phyloP scores from a whole-genome alignment of 1,284 basidiomycete genomes.

The Mycena sp. region DNA sequence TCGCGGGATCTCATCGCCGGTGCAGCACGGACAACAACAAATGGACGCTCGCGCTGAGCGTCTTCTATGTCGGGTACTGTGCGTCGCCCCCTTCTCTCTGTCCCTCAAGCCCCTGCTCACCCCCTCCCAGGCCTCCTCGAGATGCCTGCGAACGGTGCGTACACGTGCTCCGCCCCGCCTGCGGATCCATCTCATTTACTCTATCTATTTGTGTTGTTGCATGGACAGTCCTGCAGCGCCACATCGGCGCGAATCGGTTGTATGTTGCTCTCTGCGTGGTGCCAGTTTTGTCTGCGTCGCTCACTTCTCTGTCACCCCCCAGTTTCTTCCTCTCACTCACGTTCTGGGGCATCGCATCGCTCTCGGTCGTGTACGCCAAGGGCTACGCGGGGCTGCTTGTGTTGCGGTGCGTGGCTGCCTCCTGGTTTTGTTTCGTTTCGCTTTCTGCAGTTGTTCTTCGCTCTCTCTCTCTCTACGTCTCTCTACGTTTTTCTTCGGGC shows the following conservation, averaged over 20 bases:
- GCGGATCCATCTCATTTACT: background rate
- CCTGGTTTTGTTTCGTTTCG: too few species aligned
- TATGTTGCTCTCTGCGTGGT: background rate
- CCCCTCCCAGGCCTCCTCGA: conserved; percentile 55
- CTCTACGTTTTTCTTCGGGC: too few species aligned
- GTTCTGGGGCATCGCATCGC: conserved; percentile 62
- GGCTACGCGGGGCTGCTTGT: conserved; percentile 58
- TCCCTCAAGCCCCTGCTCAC: background rate
- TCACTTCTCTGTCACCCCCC: background rate
- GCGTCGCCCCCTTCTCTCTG: conserved; percentile 24
- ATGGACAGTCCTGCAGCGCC: conserved; percentile 57
- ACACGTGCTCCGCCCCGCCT: background rate
- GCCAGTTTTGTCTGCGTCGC: too few species aligned
- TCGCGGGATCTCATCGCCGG: background rate
- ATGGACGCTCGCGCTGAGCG: conserved; percentile 63
- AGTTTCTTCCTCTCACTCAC: conserved; percentile 64
- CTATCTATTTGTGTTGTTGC: too few species aligned
- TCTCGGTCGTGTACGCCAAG: conserved; percentile 63
- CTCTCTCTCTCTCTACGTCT: too few species aligned
- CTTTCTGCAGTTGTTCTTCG: too few species aligned
- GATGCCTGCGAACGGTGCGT: conserved; percentile 62
- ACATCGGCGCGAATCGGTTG: conserved; percentile 67
- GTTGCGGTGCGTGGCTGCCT: conserved; percentile 47
- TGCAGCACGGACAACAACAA: conserved; percentile 53
- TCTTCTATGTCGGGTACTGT: conserved; percentile 71